Percentiles rank a stretch among this genome's conserved stretches.
Conservation (phyloP, 2,329 filamentous ascomycete species). For the Emmonsia crescens region DNA sequence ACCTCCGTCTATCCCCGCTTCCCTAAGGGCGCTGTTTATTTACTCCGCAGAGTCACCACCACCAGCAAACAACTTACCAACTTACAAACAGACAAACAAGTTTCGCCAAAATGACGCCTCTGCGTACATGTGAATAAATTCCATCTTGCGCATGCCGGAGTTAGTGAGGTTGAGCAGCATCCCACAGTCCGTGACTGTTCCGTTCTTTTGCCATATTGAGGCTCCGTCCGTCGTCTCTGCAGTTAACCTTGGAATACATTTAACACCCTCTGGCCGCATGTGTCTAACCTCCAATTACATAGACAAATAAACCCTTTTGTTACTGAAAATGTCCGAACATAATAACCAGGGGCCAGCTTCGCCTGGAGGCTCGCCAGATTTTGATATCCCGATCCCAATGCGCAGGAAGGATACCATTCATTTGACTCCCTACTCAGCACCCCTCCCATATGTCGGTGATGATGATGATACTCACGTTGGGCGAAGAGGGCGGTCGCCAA, state of each 20-base stretch:
- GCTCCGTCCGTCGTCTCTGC: neutral
- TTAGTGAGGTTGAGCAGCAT: neutral
- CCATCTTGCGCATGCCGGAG: neutral
- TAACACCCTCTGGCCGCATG: neutral
- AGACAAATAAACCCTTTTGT: neutral
- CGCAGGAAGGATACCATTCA: constrained; percentile 2
- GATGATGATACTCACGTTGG: neutral
- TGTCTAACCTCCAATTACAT: neutral
- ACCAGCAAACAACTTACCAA: neutral
- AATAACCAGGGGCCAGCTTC: neutral
- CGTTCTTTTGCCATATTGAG: neutral
- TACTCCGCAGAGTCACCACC: neutral
- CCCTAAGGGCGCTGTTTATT: neutral
- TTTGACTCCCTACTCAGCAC: constrained; percentile 3
- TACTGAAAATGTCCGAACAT: neutral
- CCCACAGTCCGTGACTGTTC: neutral
- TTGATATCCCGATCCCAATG: neutral
- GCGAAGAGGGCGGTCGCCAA: neutral
- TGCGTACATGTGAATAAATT: too few relatives aligned
- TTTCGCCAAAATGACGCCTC: neutral
- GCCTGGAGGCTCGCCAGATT: neutral
- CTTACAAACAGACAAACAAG: neutral
- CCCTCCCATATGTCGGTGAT: neutral
- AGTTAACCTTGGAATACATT: neutral
- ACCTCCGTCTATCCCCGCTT: neutral